phyloP scores from a whole-genome alignment of 2,329 filamentous ascomycete genomes.

The Ceratocystis albifundus region DNA sequence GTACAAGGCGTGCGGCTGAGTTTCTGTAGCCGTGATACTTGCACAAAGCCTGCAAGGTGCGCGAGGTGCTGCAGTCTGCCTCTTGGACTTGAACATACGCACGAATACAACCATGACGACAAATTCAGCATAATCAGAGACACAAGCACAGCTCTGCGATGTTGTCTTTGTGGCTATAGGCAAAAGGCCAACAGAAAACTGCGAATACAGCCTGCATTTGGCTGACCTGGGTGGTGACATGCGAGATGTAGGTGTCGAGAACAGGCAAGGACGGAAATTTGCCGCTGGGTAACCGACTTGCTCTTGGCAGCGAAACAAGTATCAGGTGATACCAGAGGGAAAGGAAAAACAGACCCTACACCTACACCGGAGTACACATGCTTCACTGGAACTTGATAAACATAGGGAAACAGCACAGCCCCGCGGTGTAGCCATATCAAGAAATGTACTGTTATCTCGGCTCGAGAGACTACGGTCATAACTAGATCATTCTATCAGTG shows the following conservation, averaged over 20 bases:
- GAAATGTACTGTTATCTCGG: not conserved
- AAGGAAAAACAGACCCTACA: not conserved
- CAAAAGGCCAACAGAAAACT: not conserved
- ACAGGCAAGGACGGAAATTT: not conserved
- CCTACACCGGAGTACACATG: not conserved
- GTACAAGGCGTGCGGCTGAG: constrained; percentile 8
- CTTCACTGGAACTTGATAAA: not conserved
- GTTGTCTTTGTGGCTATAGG: not conserved
- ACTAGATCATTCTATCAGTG: not conserved
- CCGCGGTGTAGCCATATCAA: not conserved
- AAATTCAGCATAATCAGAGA: not conserved
- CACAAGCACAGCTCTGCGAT: not conserved
- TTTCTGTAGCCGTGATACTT: constrained; percentile 10
- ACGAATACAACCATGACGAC: not conserved
- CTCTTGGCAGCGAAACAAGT: not conserved
- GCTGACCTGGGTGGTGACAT: not conserved
- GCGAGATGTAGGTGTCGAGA: not conserved
- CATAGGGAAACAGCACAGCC: not conserved
- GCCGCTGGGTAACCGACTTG: not conserved
- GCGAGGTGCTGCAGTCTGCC: constrained; percentile 6
- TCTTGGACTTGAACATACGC: not conserved
- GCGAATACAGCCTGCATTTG: not conserved
- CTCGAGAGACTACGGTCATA: not conserved
- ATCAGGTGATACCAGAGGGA: not conserved
- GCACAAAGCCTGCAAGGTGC: not conserved